A percentile compares a stretch with the other conserved stretches of the same genome.
phyloP scores from a whole-genome alignment of 345 rosid species.

The Aegle marmelos region DNA sequence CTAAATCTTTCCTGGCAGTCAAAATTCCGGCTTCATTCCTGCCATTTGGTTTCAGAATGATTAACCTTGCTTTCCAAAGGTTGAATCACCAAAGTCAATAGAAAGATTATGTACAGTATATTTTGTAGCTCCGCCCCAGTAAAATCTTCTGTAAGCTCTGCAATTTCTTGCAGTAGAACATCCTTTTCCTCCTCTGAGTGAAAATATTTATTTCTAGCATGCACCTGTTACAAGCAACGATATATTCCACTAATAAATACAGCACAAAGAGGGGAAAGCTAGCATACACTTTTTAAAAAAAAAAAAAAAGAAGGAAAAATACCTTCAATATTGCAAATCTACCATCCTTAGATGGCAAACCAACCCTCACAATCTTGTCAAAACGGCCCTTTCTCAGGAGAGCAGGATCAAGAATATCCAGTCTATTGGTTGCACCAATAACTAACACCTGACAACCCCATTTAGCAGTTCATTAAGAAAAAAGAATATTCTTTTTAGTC shows the following conservation, averaged over 20 bases:
- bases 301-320: neutral
- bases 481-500: neutral
- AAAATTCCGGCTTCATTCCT: constrained; percentile 99
- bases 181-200: constrained; percentile 83
- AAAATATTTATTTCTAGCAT: constrained; percentile 90
- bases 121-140: constrained; percentile 98
- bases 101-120: constrained; percentile 51
- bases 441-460: constrained; percentile 69
- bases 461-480: constrained; percentile 19
- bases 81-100: constrained; percentile 2
- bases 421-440: constrained; percentile 96
- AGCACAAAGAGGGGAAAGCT: constrained; percentile 4
- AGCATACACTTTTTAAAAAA: neutral
- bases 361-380: constrained; percentile 93
- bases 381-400: constrained; percentile 96
- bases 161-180: constrained; percentile 66
- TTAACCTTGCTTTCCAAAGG: constrained; percentile 20
- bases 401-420: constrained; percentile 96
- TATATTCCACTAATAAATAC: constrained; percentile 13
- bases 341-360: constrained; percentile 90
- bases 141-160: constrained; percentile 80
- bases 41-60: constrained; percentile 24
- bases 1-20: constrained; percentile 93
- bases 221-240: constrained; percentile 51
- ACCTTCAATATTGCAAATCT: constrained; percentile 91